Evolutionary conservation across 2,329 filamentous ascomycete genomes (phyloP).

Genomic region (Akanthomyces lecanii): DNA sequence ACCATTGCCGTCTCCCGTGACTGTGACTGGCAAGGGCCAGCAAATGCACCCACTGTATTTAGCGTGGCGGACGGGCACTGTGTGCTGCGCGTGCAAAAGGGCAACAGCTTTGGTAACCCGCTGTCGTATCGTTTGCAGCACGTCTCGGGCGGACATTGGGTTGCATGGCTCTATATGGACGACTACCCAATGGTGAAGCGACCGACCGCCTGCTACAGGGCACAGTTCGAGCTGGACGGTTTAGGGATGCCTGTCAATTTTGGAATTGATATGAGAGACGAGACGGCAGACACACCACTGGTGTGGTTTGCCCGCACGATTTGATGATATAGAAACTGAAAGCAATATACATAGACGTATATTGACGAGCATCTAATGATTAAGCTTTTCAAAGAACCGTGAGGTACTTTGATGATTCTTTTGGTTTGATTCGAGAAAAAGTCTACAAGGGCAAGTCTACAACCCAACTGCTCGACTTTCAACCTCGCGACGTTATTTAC

Average conservation of each 20-base stretch:
- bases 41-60: conserved; percentile 18
- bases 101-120: conserved; percentile 20
- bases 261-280: conserved; percentile 14
- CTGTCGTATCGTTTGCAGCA: conserved; percentile 22
- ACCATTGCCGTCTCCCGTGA: conserved; percentile 19
- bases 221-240: conserved; percentile 11
- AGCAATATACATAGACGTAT: too few species aligned
- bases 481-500: too few species aligned
- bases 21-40: conserved; percentile 19
- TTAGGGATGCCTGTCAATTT: neutral
- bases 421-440: too few species aligned
- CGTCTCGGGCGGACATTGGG: conserved; percentile 22
- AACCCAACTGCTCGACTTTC: too few species aligned
- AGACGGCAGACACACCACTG: conserved; percentile 2
- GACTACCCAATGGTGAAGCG: conserved; percentile 20
- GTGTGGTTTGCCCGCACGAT: conserved; percentile 6
- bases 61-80: conserved; percentile 17
- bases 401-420: too few species aligned
- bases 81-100: conserved; percentile 20
- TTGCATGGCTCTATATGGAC: conserved; percentile 22
- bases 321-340: neutral
- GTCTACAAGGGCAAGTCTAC: too few species aligned
- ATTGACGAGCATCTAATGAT: too few species aligned
- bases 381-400: too few species aligned
- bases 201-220: conserved; percentile 18